A percentile compares a stretch with the other conserved stretches of the same genome.
These are phyloP conservation scores for Leptomonas seymouri DNA, from an alignment of 208 protist genomes.

Conservation along the genomic window DNA sequence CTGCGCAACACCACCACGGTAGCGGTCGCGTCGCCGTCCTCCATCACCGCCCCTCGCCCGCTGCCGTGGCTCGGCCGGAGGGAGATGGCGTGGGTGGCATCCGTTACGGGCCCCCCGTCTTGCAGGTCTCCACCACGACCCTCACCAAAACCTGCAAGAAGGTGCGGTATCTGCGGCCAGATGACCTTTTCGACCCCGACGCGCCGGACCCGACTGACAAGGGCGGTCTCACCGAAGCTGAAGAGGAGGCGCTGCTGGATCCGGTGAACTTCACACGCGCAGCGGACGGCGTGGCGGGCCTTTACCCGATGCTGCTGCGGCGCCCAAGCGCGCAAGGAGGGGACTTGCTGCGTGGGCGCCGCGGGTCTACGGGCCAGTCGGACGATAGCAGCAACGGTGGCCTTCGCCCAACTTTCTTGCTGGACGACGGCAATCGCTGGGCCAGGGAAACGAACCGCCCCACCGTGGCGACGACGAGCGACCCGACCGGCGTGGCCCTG, in stretches of 20 bases:
- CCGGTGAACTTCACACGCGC: conserved; percentile 39
- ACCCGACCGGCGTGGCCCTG: conserved; percentile 32
- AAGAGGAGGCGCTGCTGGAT: conserved; percentile 49
- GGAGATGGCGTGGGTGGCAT: neutral
- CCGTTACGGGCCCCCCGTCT: conserved; percentile 9
- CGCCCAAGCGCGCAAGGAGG: conserved; percentile 24
- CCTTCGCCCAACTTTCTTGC: conserved; percentile 34
- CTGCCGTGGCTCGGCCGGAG: neutral
- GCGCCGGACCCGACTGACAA: conserved; percentile 39
- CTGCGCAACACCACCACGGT: neutral
- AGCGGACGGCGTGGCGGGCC: conserved; percentile 19
- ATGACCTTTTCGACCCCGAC: conserved; percentile 40
- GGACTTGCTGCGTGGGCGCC: conserved; percentile 7
- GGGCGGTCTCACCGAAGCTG: conserved; percentile 29
- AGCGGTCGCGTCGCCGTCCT: conserved; percentile 10
- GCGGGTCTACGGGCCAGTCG: neutral
- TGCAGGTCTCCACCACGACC: conserved; percentile 62
- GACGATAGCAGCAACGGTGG: conserved; percentile 1
- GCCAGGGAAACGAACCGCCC: conserved; percentile 43
- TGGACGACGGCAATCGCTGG: conserved; percentile 52
- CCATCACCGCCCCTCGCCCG: conserved; percentile 13
- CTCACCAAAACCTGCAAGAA: conserved; percentile 58
- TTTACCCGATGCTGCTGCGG: conserved; percentile 37
- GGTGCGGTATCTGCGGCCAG: conserved; percentile 52
- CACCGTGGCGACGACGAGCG: conserved; percentile 39